Percentiles rank a stretch among this genome's conserved stretches.
Conservation (phyloP, 139 green algal species). For the Picochlorum sp. region DNA sequence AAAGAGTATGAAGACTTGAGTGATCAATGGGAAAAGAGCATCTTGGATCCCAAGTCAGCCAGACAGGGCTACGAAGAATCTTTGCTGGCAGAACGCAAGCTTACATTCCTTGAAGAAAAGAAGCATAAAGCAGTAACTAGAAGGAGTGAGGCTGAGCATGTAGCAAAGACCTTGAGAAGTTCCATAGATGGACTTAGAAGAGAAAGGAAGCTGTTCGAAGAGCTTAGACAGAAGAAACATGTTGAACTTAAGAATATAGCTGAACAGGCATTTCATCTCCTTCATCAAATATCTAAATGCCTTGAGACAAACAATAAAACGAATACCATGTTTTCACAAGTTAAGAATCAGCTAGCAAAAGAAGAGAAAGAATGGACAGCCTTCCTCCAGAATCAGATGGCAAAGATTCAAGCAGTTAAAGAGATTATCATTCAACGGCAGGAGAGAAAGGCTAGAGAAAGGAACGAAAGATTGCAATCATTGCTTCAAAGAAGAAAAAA, state of each 20-base stretch:
- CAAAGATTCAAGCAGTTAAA: not conserved
- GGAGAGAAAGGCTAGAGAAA: not conserved
- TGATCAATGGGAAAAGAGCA: not conserved
- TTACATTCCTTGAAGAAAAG: slow-evolving; percentile 75
- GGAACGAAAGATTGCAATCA: not conserved
- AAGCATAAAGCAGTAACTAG: slow-evolving; percentile 45
- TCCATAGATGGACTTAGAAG: slow-evolving; percentile 75
- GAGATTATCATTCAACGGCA: not conserved
- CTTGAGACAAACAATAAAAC: too few relatives aligned
- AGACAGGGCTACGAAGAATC: not conserved
- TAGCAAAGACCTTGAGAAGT: slow-evolving; percentile 35
- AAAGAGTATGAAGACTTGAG: not conserved
- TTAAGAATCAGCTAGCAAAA: too few relatives aligned
- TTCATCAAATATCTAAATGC: not conserved
- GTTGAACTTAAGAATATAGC: slow-evolving; percentile 39
- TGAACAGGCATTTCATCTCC: not conserved
- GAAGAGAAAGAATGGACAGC: not conserved
- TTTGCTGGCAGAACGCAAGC: slow-evolving; percentile 5
- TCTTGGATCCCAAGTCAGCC: slow-evolving; percentile 48
- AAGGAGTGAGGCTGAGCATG: not conserved
- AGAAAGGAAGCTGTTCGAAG: slow-evolving; percentile 80
- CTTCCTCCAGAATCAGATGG: not conserved
- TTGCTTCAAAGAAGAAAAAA: too few relatives aligned
- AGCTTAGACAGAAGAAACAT: slow-evolving; percentile 70
- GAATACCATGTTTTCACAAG: too few relatives aligned